A percentile compares a stretch with the other conserved stretches of the same genome.
Evolutionary conservation across 306 rosid species (phyloP).

Genomic region (Lagenaria siceraria): DNA sequence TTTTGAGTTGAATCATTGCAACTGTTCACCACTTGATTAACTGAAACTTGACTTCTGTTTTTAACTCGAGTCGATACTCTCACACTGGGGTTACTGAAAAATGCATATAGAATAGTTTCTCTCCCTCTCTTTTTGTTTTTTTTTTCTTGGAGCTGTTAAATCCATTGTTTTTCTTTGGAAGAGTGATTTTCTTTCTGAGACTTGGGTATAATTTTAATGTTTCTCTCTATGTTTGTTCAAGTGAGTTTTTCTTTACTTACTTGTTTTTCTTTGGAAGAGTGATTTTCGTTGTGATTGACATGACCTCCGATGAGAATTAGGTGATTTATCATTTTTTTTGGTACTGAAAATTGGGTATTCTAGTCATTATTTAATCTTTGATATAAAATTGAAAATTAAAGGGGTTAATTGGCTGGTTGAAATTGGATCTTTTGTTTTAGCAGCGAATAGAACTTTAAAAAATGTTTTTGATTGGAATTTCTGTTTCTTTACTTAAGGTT

Average conservation of each 20-base stretch:
- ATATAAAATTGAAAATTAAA: background rate
- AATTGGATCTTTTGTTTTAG: background rate
- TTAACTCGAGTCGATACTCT: background rate
- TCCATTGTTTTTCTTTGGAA: background rate
- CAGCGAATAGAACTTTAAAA: background rate
- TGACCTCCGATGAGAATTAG: background rate
- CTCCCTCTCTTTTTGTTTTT: background rate
- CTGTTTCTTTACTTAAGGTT: background rate
- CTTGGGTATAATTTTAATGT: background rate
- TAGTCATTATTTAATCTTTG: background rate
- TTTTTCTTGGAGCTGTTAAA: background rate
- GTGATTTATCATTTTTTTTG: background rate
- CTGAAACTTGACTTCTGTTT: background rate
- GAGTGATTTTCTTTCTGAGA: background rate
- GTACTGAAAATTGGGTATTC: background rate
- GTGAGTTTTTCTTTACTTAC: background rate
- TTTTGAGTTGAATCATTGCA: background rate
- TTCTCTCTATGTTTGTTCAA: background rate
- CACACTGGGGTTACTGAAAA: background rate
- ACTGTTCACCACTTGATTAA: background rate
- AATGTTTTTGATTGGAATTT: background rate
- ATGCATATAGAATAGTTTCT: background rate
- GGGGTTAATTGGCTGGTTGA: background rate
- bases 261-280: too few species aligned
- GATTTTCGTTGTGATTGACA: background rate